A percentile compares a stretch with the other conserved stretches of the same genome.
Conservation (phyloP, 2,329 filamentous ascomycete species). For the Fusarium mexicanum region DNA sequence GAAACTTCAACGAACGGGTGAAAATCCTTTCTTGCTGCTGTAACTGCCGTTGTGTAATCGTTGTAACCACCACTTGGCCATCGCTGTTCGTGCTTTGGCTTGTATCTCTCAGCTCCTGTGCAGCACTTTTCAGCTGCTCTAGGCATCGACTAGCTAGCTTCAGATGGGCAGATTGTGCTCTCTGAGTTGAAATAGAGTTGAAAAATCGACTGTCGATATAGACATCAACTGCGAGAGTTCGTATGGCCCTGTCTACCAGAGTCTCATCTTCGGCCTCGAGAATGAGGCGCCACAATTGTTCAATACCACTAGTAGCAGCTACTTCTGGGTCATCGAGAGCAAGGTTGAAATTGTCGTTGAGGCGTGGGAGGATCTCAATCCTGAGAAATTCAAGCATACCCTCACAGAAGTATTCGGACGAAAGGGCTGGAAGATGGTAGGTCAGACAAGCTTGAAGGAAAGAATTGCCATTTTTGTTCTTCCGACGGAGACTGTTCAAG, state of each 20-base stretch:
- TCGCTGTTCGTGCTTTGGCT: slow-evolving; percentile 56
- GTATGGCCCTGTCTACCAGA: slow-evolving; percentile 75
- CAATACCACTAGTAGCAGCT: slow-evolving; percentile 64
- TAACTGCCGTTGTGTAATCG: slow-evolving; percentile 58
- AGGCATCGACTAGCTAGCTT: slow-evolving; percentile 79
- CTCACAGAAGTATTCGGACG: slow-evolving; percentile 66
- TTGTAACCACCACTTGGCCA: slow-evolving; percentile 63
- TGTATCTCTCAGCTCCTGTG: slow-evolving; percentile 60
- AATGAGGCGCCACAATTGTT: slow-evolving; percentile 86
- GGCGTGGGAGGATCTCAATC: slow-evolving; percentile 58
- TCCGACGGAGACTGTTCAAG: slow-evolving; percentile 60
- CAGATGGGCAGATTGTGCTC: slow-evolving; percentile 70
- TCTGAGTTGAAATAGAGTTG: slow-evolving; percentile 57
- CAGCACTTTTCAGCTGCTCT: slow-evolving; percentile 72
- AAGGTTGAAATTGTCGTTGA: slow-evolving; percentile 56
- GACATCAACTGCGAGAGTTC: slow-evolving; percentile 73
- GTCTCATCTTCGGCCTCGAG: slow-evolving; percentile 71
- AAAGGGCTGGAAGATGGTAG: slow-evolving; percentile 66
- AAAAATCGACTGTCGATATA: slow-evolving; percentile 73
- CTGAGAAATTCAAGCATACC: slow-evolving; percentile 72
- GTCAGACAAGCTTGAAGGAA: slow-evolving; percentile 65
- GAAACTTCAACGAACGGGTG: slow-evolving; percentile 72
- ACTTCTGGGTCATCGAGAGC: slow-evolving; percentile 62
- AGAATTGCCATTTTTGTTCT: slow-evolving; percentile 58
- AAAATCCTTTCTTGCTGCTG: slow-evolving; percentile 68